Conservation (phyloP, 352 stramenopile species). For the Globisporangium megalacanthum region DNA sequence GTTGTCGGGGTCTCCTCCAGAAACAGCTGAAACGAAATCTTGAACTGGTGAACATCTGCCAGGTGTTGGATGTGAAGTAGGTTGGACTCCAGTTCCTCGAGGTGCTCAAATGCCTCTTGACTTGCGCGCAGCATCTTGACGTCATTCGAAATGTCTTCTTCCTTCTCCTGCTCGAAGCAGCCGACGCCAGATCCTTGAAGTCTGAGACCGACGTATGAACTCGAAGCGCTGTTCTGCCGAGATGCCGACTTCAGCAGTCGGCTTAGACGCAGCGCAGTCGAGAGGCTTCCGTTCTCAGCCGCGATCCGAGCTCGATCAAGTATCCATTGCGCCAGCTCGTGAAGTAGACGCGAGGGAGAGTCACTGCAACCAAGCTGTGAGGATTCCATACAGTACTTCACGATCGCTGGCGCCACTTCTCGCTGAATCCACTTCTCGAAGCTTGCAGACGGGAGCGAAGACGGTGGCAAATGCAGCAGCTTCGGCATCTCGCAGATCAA, state of each 20-base stretch:
- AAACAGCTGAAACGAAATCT: slow-evolving; percentile 52
- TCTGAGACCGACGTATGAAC: slow-evolving; percentile 16
- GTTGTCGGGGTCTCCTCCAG: slow-evolving; percentile 47
- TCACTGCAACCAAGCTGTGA: background rate
- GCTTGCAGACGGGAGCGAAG: slow-evolving; percentile 30
- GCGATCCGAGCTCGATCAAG: slow-evolving; percentile 21
- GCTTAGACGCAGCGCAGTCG: slow-evolving; percentile 27
- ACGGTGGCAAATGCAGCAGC: slow-evolving; percentile 31
- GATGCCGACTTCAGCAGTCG: slow-evolving; percentile 17
- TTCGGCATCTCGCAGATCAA: slow-evolving; percentile 26
- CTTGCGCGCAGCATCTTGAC: no score
- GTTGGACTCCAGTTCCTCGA: slow-evolving; percentile 33
- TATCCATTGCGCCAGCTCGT: slow-evolving; percentile 26
- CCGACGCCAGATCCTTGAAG: background rate
- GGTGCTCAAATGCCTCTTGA: slow-evolving; percentile 9
- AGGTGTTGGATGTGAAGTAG: slow-evolving; percentile 53
- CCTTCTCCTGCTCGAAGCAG: no score
- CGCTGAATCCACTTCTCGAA: slow-evolving; percentile 50
- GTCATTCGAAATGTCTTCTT: no score
- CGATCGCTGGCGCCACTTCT: slow-evolving; percentile 45
- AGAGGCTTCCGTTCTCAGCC: slow-evolving; percentile 22
- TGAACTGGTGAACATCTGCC: slow-evolving; percentile 37
- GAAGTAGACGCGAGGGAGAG: slow-evolving; percentile 9
- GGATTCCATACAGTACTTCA: slow-evolving; percentile 19
- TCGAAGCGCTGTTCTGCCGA: background rate